Conservation (phyloP, 257 asterid genomes). For the Mentha longifolia region DNA sequence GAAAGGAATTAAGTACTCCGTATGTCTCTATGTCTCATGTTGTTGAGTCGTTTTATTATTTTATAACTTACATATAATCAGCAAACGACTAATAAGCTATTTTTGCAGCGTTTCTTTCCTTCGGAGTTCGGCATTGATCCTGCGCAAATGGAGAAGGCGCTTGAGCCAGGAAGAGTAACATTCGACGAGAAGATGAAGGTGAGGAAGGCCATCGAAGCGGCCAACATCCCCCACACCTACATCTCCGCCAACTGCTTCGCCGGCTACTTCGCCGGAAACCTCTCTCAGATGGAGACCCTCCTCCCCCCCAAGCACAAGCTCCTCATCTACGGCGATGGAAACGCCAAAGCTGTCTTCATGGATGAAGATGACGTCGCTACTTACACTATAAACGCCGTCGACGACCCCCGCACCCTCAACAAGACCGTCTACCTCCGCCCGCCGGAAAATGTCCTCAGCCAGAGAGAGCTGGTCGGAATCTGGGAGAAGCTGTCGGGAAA, state of each 20-base stretch:
- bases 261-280: conserved; percentile 75
- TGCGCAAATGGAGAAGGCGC: conserved; percentile 67
- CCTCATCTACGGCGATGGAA: conserved; percentile 63
- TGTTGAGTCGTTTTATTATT: too few species aligned
- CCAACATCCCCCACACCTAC: conserved; percentile 75
- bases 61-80: too few species aligned
- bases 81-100: neutral
- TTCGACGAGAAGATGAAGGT: conserved; percentile 84
- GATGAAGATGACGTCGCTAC: conserved; percentile 75
- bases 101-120: conserved; percentile 75
- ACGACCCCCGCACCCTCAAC: conserved; percentile 74
- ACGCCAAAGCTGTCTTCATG: conserved; percentile 61
- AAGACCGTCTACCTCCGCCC: conserved; percentile 80
- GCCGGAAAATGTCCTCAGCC: conserved; percentile 60
- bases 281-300: conserved; percentile 68
- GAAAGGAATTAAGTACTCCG: too few species aligned
- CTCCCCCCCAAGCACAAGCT: conserved; percentile 68
- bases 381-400: conserved; percentile 64
- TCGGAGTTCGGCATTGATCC: conserved; percentile 87
- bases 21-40: too few species aligned
- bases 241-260: conserved; percentile 77
- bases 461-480: conserved; percentile 53
- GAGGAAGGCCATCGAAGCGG: conserved; percentile 72
- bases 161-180: conserved; percentile 81
- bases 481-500: conserved; percentile 75